These are phyloP conservation scores for Xylaria sp. DNA, from an alignment of 2,329 filamentous ascomycete genomes.

Conservation along the genomic window DNA sequence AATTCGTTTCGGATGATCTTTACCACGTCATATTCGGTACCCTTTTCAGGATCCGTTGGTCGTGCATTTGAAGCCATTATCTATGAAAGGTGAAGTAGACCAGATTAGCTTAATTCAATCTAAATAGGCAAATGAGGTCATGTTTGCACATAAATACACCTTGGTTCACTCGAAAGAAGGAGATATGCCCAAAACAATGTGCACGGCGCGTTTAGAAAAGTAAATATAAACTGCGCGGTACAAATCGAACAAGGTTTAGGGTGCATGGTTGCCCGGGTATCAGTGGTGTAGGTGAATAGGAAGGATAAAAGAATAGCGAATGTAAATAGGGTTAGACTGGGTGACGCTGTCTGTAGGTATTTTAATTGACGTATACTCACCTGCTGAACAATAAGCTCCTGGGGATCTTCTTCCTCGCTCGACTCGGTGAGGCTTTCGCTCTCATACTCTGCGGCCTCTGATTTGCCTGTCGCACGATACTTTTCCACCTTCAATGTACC, in stretches of 20 bases:
- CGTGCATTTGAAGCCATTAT: conserved; percentile 37
- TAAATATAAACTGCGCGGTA: not conserved
- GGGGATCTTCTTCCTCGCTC: conserved; percentile 35
- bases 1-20: conserved; percentile 45
- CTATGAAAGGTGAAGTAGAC: conserved; percentile 26
- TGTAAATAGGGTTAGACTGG: not conserved
- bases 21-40: conserved; percentile 45
- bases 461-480: conserved; percentile 20
- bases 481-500: conserved; percentile 27
- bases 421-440: conserved; percentile 33
- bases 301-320: not conserved
- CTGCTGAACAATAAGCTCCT: conserved; percentile 29
- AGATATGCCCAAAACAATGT: not conserved
- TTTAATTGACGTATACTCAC: conserved; percentile 18
- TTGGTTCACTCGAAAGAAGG: not conserved
- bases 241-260: not conserved
- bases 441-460: conserved; percentile 29
- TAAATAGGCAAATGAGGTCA: not conserved
- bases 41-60: conserved; percentile 42
- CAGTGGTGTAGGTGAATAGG: conserved; percentile 3
- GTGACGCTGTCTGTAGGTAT: conserved; percentile 7
- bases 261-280: not conserved
- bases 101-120: conserved; percentile 11
- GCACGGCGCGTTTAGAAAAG: not conserved
- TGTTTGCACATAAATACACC: not conserved